Conservation (phyloP, 331 rosid species). For the Cucumis variabilis region DNA sequence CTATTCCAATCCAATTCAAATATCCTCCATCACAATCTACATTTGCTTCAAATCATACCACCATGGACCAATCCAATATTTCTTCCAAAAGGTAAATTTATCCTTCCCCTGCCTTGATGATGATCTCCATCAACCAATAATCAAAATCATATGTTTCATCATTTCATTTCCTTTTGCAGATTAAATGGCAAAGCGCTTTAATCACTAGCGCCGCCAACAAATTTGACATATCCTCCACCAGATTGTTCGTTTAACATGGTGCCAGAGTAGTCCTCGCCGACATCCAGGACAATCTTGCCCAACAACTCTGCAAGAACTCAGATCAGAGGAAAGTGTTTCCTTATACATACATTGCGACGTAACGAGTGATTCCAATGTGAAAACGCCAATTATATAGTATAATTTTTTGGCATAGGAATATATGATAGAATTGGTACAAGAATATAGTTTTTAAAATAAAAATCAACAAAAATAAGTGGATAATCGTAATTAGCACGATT, state of each 20-base stretch:
- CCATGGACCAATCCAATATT: neutral
- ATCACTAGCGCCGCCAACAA: constrained; percentile 70
- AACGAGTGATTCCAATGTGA: constrained; percentile 50
- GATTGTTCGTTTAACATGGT: constrained; percentile 50
- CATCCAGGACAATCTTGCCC: constrained; percentile 57
- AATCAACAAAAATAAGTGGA: no score
- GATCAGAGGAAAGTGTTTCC: neutral
- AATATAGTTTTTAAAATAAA: no score
- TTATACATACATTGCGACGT: constrained; percentile 57
- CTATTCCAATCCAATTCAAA: neutral
- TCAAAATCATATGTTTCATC: neutral
- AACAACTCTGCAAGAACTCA: constrained; percentile 36
- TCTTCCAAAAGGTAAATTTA: neutral
- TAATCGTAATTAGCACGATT: no score
- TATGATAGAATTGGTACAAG: no score
- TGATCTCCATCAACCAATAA: neutral
- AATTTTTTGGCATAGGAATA: no score
- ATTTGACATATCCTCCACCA: constrained; percentile 51
- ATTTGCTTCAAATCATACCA: neutral
- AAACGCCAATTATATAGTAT: no score
- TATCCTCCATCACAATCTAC: neutral
- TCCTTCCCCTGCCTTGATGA: neutral
- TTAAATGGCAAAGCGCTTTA: constrained; percentile 59
- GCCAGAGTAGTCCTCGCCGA: constrained; percentile 63
- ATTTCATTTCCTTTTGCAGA: constrained; percentile 29